A percentile compares a stretch with the other conserved stretches of the same genome.
Evolutionary conservation across 352 stramenopile genomes (phyloP).

Genomic region (Phytopythium delawarense): DNA sequence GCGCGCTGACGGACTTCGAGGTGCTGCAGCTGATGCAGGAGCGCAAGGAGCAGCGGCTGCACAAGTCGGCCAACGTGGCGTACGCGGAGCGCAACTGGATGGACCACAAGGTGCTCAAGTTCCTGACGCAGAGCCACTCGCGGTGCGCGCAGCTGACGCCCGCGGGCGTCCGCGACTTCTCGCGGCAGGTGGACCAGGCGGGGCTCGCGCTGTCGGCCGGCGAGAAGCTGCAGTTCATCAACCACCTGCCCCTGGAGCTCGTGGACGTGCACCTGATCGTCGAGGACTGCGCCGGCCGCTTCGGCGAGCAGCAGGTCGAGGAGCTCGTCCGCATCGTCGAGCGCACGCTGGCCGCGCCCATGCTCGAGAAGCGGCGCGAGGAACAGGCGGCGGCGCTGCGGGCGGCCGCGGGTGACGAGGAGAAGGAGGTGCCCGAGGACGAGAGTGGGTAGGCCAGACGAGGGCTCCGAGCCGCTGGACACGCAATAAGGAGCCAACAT

Average conservation of each 20-base stretch:
- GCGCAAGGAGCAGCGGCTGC: constrained; percentile 66
- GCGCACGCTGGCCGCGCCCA: constrained; percentile 43
- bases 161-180: constrained; percentile 53
- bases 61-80: constrained; percentile 69
- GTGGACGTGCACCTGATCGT: constrained; percentile 84
- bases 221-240: constrained; percentile 86
- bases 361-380: constrained; percentile 21
- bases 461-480: neutral
- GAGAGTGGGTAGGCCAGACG: constrained; percentile 7
- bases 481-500: neutral
- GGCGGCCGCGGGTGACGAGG: constrained; percentile 10
- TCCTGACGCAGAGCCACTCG: constrained; percentile 68
- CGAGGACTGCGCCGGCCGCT: constrained; percentile 78
- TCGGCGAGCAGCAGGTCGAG: constrained; percentile 73
- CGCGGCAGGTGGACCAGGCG: constrained; percentile 42
- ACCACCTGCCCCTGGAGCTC: constrained; percentile 77
- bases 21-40: constrained; percentile 81
- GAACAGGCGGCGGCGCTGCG: constrained; percentile 4
- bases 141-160: constrained; percentile 45
- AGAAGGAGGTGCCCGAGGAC: constrained; percentile 22
- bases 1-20: constrained; percentile 74
- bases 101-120: constrained; percentile 89
- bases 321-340: constrained; percentile 68
- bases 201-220: constrained; percentile 49
- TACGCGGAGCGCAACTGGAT: constrained; percentile 89